Percentiles rank a stretch among this genome's conserved stretches.
These are phyloP conservation scores for Grosmannia serpens DNA, from an alignment of 2,329 filamentous ascomycete genomes.

Conservation along the genomic window DNA sequence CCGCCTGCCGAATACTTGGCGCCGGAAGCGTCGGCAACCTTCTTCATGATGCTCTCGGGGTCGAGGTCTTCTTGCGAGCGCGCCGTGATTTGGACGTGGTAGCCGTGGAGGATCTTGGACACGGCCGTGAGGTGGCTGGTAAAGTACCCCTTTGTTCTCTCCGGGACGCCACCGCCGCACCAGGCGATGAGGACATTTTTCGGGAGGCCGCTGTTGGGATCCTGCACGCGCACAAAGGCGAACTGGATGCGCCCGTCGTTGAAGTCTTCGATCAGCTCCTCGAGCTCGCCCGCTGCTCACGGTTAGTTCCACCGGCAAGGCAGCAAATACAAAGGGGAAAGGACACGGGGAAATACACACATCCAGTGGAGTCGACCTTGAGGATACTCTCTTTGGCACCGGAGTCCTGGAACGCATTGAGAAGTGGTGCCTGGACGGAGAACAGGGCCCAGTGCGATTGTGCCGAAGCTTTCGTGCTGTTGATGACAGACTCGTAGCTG, in stretches of 20 bases:
- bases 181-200: slow-evolving; percentile 92
- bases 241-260: slow-evolving; percentile 95
- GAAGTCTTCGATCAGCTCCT: slow-evolving; percentile 87
- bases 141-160: slow-evolving; percentile 96
- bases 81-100: slow-evolving; percentile 95
- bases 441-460: slow-evolving; percentile 91
- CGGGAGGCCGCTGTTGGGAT: slow-evolving; percentile 78
- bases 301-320: neutral
- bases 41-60: slow-evolving; percentile 79
- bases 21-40: slow-evolving; percentile 88
- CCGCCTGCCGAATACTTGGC: slow-evolving; percentile 77
- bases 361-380: slow-evolving; percentile 86
- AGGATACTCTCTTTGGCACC: slow-evolving; percentile 84
- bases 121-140: slow-evolving; percentile 86
- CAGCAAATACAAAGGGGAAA: neutral
- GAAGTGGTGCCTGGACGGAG: slow-evolving; percentile 80
- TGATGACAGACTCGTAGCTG: slow-evolving; percentile 54
- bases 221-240: slow-evolving; percentile 91
- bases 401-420: slow-evolving; percentile 84
- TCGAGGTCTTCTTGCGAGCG: slow-evolving; percentile 83
- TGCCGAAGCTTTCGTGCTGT: slow-evolving; percentile 40
- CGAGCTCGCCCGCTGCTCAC: slow-evolving; percentile 69
- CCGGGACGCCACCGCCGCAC: slow-evolving; percentile 96
- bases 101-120: slow-evolving; percentile 86
- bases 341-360: slow-evolving; percentile 32